Percentiles rank a stretch among this genome's conserved stretches.
Conservation (phyloP, 768 basidiomycete species). For the Mycena galopus region DNA sequence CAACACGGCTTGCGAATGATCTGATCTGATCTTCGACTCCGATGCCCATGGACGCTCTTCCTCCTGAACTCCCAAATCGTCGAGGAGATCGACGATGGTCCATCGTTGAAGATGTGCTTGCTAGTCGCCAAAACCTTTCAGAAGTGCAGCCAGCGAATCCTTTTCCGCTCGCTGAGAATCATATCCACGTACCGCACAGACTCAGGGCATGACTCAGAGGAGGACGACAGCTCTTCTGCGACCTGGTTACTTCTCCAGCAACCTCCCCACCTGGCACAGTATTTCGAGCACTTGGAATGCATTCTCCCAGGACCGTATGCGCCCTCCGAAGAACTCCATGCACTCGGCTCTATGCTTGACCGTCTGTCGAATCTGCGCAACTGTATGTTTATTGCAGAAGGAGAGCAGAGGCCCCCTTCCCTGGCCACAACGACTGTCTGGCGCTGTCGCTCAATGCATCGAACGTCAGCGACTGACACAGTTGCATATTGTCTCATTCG, state of each 20-base stretch:
- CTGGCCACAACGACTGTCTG: neutral
- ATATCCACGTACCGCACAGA: no score
- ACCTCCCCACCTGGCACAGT: neutral
- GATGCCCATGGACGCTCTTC: neutral
- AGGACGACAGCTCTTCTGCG: neutral
- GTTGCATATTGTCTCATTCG: neutral
- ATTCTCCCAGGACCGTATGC: neutral
- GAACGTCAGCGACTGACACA: neutral
- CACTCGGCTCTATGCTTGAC: neutral
- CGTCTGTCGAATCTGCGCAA: neutral
- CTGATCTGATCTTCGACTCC: no score
- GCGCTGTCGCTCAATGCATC: neutral
- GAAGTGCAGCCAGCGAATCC: neutral
- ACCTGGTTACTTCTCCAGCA: neutral
- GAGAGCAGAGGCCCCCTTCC: neutral
- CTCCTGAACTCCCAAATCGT: neutral
- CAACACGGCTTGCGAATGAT: no score
- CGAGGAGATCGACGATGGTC: neutral
- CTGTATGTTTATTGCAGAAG: neutral
- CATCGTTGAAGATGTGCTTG: neutral
- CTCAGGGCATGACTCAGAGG: no score
- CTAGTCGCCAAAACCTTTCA: neutral
- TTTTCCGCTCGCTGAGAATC: neutral
- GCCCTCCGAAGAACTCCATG: neutral
- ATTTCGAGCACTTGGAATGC: neutral